Evolutionary conservation across 2,329 filamentous ascomycete species (phyloP), one percentile per base, ranked within the genome.

Genomic region (Venturiaceae sp.): DNA sequence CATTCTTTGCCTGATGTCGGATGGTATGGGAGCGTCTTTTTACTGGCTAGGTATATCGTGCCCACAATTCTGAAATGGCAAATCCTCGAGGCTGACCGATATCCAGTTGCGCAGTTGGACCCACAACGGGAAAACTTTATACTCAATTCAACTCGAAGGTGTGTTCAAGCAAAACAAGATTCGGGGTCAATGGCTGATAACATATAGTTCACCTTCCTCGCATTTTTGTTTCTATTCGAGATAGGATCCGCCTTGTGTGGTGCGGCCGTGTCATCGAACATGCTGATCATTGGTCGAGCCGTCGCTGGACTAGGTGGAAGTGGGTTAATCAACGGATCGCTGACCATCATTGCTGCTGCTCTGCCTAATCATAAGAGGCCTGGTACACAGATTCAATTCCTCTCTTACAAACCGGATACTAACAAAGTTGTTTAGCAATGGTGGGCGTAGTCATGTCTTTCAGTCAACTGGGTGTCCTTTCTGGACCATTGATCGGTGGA

Each of bases 71-170:
- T 23, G n/a, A n/a, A n/a, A n/a, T 13, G 11, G 13, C 11, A 23
- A 50, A 14, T 14, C 5, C 21, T 32, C n/a, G 26, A 28, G 6
- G 33, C 75, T 69, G 5, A 72, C 69, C 34, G 65, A 70, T 4
- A 14, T 14, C 14, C n/a, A 54, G 52, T 32, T 56, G 11, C 16
- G 55, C 41, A 0, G 61, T 73, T 0, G 76, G 77, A 59, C 76
- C 76, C 4, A 74, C 74, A 1, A 79, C 73, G 44, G 79, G 75
- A 30, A 79, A 79, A 69, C 81, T 85, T 1, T 87, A 83, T 7
- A 84, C 80, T 55, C 81, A 79, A 66, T 83, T 83, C 62, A 71
- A 75, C 13, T 73, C 82, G 60, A 79, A 78, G 63, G 78, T 71
- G 55, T 74, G n/a, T n/a, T n/a, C n/a, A n/a, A n/a, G n/a, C n/a